Base-by-base conservation (phyloP, 345 rosid genomes). In the Firmiana major region DNA sequence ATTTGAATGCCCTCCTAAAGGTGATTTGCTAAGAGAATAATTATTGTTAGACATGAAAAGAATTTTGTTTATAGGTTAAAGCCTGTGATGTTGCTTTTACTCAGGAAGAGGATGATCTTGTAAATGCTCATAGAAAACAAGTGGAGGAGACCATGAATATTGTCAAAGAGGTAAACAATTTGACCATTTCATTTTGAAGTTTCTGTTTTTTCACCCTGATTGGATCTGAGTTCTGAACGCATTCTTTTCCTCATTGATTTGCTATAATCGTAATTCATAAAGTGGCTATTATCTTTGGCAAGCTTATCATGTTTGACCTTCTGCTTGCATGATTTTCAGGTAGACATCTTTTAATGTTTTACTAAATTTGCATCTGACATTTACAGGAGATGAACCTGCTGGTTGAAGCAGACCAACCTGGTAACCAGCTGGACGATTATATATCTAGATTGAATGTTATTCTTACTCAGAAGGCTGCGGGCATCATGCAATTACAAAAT, bases 101-200 rank as follows among this genome's bases (percentile, higher is more conserved):
- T 45, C 88, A 96, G 99, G 99, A 96, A 87, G 99, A 96, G 79
- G 98, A 92, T 81, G 98, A 96, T 83, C 93, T 96, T 43, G 97
- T 96, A 48, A 90, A 89, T 87, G 99, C 99, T 62, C 99, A 96
- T 70, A 85, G 99, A 40, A 91, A 91, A 77, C 97, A 92, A 80
- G 98, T 96, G 71, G 99, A 96, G 86, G 98, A 92, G 38, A 96
- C 99, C 0, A 96, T 96, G 98, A 92, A 89, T 80, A 90, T 96
- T 57, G 99, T 96, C 31, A 93, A 80, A 84, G 99, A 95, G 98
- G 99, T 95, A 83, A 31, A 74, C 42, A 10, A 48, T 75, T 68
- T 63, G 11, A 11, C 15, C 3, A 7, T 28, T n/a, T 43, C 31
- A 57, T 10, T 74, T 26, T 64, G 0, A 36, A 17, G 3, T 3